These are phyloP conservation scores for Neonectria hederae DNA, from an alignment of 2,329 filamentous ascomycete genomes.

Conservation along the genomic window DNA sequence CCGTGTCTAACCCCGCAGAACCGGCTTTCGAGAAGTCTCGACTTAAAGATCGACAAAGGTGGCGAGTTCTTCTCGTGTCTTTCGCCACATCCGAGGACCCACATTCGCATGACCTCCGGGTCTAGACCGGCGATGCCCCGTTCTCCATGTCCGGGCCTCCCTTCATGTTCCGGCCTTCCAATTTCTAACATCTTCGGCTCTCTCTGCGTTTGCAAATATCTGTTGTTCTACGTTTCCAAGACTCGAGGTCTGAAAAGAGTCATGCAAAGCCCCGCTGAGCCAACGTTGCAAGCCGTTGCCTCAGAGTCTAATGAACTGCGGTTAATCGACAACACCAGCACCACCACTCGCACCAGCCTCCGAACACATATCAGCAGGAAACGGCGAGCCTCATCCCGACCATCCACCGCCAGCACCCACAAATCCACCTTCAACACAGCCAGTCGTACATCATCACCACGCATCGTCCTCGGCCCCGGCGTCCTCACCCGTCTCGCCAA, in stretches of 20 bases:
- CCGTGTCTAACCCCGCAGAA: background rate
- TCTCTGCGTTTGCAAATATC: background rate
- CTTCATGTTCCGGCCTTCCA: background rate
- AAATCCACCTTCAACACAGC: conserved; percentile 4
- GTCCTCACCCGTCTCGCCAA: conserved; percentile 45
- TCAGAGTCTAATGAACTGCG: background rate
- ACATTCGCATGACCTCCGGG: background rate
- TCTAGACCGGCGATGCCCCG: background rate
- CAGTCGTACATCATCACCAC: conserved; percentile 36
- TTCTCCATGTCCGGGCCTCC: background rate
- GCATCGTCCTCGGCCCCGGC: conserved; percentile 49
- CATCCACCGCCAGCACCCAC: background rate
- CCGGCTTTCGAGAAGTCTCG: background rate
- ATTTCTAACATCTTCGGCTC: background rate
- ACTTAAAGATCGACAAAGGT: background rate
- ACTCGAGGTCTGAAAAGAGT: background rate
- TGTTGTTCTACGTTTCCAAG: background rate
- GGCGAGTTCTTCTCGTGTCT: background rate
- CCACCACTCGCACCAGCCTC: background rate
- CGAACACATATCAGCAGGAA: background rate
- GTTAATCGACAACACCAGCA: background rate
- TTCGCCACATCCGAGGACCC: background rate
- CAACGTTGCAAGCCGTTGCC: background rate
- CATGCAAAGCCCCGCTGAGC: conserved; percentile 4
- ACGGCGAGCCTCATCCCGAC: background rate